These are phyloP conservation scores for Bonia amplexicaulis DNA, from an alignment of 176 grass and related monocot species.

Conservation along the genomic window DNA sequence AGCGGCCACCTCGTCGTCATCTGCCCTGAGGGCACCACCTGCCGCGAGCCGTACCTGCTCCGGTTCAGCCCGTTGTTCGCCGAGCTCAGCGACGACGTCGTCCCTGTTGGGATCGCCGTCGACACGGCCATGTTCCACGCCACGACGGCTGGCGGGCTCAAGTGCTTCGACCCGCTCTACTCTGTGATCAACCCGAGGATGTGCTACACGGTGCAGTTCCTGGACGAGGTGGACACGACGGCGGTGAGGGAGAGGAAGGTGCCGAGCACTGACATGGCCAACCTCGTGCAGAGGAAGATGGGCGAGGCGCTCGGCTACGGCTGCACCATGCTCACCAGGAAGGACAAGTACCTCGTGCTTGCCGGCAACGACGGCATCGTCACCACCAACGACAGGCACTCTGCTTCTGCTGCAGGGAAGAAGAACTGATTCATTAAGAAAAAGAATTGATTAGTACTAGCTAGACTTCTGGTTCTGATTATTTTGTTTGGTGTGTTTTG, in stretches of 20 bases:
- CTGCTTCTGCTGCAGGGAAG: not conserved
- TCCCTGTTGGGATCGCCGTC: conserved; percentile 54
- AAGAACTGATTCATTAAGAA: not conserved
- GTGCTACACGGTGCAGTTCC: conserved; percentile 55
- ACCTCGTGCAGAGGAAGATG: conserved; percentile 56
- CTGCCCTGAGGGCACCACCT: conserved; percentile 78
- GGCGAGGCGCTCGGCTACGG: conserved; percentile 51
- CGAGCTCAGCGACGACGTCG: conserved; percentile 53
- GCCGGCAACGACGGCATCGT: conserved; percentile 68
- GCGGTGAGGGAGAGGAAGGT: not conserved
- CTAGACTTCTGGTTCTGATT: not conserved
- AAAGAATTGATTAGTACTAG: not conserved
- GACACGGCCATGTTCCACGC: conserved; percentile 66
- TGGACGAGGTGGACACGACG: conserved; percentile 39
- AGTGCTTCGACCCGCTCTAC: conserved; percentile 70
- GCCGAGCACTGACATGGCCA: conserved; percentile 44
- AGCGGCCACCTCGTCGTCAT: conserved; percentile 45
- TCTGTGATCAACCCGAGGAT: conserved; percentile 53
- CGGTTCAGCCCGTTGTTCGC: conserved; percentile 70
- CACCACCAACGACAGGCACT: not conserved
- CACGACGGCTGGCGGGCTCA: conserved; percentile 57
- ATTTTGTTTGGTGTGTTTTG: not conserved
- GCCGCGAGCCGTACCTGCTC: conserved; percentile 66
- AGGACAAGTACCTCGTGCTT: conserved; percentile 79
- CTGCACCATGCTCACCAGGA: conserved; percentile 71